Evolutionary conservation across 768 basidiomycete species (phyloP).

Genomic region (Pleurotus citrinopileatus): DNA sequence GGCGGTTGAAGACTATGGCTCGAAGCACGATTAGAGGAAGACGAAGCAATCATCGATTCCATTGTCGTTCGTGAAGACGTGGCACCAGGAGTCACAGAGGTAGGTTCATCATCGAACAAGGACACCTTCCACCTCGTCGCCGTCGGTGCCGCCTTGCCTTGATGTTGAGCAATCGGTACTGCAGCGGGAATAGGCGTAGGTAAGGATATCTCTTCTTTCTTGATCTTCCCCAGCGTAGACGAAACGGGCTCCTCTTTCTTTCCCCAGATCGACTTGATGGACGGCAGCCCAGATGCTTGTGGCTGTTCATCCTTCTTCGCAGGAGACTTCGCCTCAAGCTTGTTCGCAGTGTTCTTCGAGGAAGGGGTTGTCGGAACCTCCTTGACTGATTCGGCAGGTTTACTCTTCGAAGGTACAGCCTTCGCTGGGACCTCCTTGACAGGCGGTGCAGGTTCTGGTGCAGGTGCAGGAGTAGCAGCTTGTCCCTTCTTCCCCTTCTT

Average conservation of each 20-base stretch:
- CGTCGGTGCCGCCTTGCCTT: background rate
- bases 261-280: conserved; percentile 1
- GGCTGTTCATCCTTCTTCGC: background rate
- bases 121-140: conserved; percentile 2
- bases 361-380: background rate
- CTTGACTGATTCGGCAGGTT: background rate
- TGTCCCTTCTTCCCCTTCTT: conserved; percentile 6
- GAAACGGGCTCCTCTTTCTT: conserved; percentile 6
- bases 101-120: conserved; percentile 6
- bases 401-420: background rate
- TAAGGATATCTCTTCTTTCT: background rate
- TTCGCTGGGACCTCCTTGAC: background rate
- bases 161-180: background rate
- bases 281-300: background rate
- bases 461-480: background rate
- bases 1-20: background rate
- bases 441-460: background rate
- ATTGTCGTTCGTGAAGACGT: background rate
- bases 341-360: background rate
- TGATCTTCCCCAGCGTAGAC: background rate
- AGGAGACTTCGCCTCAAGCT: background rate
- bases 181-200: background rate
- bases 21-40: background rate
- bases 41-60: background rate
- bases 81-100: background rate